Percentiles rank a stretch among this genome's conserved stretches.
Evolutionary conservation across 306 rosid species (phyloP).

Genomic region (Begonia loranthoides): DNA sequence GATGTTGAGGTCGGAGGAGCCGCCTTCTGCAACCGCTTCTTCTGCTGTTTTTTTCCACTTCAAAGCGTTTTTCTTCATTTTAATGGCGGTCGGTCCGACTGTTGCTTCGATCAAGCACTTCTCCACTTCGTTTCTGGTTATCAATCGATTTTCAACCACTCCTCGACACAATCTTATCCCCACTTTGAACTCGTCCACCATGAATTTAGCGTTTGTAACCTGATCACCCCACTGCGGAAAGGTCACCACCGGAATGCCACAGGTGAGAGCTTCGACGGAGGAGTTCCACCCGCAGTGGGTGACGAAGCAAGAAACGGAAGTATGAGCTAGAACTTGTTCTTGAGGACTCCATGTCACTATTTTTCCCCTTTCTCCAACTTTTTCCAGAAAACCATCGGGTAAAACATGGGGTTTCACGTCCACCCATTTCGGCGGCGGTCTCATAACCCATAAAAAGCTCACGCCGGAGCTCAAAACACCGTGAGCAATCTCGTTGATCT

Average conservation of each 20-base stretch:
- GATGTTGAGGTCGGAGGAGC: slow-evolving; percentile 26
- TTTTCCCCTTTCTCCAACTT: slow-evolving; percentile 13
- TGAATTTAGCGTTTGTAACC: slow-evolving; percentile 46
- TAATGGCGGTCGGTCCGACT: slow-evolving; percentile 12
- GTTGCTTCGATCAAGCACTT: slow-evolving; percentile 28
- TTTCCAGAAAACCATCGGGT: slow-evolving; percentile 13
- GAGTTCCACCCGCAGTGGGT: slow-evolving; percentile 71
- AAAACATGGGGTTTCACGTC: slow-evolving; percentile 4
- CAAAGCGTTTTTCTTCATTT: slow-evolving; percentile 23
- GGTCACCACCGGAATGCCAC: slow-evolving; percentile 32
- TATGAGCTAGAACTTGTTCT: slow-evolving; percentile 21
- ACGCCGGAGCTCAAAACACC: slow-evolving; percentile 14
- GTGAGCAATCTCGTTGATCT: slow-evolving; percentile 24
- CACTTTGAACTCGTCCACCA: slow-evolving; percentile 34
- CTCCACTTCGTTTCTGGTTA: slow-evolving; percentile 19
- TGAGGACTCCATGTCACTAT: slow-evolving; percentile 28
- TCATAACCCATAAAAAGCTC: slow-evolving; percentile 25
- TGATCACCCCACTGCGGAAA: slow-evolving; percentile 87
- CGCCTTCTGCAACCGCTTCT: slow-evolving; percentile 18
- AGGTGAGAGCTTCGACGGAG: slow-evolving; percentile 32
- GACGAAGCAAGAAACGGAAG: slow-evolving; percentile 22
- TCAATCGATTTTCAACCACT: slow-evolving; percentile 15
- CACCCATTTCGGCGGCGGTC: slow-evolving; percentile 6
- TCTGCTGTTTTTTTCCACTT: slow-evolving; percentile 23
- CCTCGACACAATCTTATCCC: slow-evolving; percentile 26